Percentiles rank a stretch among this genome's conserved stretches.
phyloP scores from a whole-genome alignment of 1,284 basidiomycete species.

The Cryptococcus sp. region DNA sequence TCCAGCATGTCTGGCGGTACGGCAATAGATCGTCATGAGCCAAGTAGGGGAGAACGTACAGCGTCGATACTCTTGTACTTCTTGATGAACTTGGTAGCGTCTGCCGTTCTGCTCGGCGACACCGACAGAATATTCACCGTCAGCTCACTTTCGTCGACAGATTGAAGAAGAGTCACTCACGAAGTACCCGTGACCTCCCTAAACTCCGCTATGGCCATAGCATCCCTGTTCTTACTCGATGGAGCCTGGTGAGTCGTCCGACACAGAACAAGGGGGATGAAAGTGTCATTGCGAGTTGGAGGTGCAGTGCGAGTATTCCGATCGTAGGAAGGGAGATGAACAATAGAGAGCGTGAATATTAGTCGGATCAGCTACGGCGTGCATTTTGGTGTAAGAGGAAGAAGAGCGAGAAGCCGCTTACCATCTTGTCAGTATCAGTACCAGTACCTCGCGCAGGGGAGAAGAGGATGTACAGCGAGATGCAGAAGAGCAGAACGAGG shows the following conservation, averaged over 20 bases:
- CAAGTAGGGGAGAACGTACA: constrained; percentile 19
- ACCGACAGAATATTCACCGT: neutral
- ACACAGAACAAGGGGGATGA: neutral
- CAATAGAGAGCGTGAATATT: too few species aligned
- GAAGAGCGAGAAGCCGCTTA: too few species aligned
- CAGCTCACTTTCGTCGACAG: neutral
- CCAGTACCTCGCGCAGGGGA: neutral
- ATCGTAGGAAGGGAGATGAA: too few species aligned
- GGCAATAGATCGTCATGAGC: too few species aligned
- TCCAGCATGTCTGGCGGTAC: too few species aligned
- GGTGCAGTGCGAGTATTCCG: too few species aligned
- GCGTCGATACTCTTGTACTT: constrained; percentile 48
- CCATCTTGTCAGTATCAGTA: neutral
- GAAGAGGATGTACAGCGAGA: neutral
- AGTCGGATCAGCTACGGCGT: too few species aligned
- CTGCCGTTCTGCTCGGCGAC: constrained; percentile 27
- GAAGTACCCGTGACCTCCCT: constrained; percentile 44
- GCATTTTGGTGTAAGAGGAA: too few species aligned
- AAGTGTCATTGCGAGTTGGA: too few species aligned
- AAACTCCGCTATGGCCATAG: constrained; percentile 34
- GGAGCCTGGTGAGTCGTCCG: neutral
- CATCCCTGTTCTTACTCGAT: constrained; percentile 7
- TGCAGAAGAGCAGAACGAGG: too few species aligned
- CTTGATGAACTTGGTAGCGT: constrained; percentile 47
- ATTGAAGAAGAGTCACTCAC: constrained; percentile 27